phyloP scores from a whole-genome alignment of 2,329 filamentous ascomycete species.

The Tolypocladium amazonense region DNA sequence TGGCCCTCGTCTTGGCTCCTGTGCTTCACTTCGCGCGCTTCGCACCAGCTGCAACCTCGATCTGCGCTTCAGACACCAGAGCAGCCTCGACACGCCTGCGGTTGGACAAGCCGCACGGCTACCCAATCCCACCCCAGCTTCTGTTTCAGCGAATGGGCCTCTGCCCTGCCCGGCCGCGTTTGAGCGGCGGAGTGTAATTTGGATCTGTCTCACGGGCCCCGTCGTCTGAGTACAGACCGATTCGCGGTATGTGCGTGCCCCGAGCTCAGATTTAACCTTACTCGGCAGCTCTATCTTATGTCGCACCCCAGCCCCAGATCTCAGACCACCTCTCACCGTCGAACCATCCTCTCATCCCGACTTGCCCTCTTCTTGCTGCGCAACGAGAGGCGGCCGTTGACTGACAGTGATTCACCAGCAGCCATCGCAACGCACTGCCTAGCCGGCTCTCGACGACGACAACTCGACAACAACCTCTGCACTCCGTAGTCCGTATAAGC shows the following conservation, averaged over 20 bases:
- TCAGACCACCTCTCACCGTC: background rate
- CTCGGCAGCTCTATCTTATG: slow-evolving; percentile 4
- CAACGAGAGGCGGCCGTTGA: background rate
- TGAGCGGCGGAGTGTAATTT: slow-evolving; percentile 7
- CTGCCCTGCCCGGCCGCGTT: slow-evolving; percentile 11
- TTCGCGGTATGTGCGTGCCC: background rate
- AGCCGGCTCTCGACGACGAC: background rate
- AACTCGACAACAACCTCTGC: background rate
- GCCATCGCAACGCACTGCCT: background rate
- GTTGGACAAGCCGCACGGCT: slow-evolving; percentile 5
- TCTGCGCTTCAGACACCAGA: background rate
- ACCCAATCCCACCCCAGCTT: slow-evolving; percentile 14
- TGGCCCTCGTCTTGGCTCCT: background rate
- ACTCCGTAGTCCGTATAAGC: background rate
- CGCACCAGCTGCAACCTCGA: background rate
- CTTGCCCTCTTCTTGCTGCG: background rate
- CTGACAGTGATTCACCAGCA: background rate
- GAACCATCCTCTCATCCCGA: background rate
- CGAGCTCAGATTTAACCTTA: slow-evolving; percentile 6
- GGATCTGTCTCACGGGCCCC: slow-evolving; percentile 4
- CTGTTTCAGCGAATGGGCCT: slow-evolving; percentile 12
- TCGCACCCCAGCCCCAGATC: background rate
- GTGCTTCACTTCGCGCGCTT: background rate
- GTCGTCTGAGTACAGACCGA: background rate
- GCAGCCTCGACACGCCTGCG: background rate